Evolutionary conservation across 805 yeast species (phyloP).

Genomic region (Candida patagonica): DNA sequence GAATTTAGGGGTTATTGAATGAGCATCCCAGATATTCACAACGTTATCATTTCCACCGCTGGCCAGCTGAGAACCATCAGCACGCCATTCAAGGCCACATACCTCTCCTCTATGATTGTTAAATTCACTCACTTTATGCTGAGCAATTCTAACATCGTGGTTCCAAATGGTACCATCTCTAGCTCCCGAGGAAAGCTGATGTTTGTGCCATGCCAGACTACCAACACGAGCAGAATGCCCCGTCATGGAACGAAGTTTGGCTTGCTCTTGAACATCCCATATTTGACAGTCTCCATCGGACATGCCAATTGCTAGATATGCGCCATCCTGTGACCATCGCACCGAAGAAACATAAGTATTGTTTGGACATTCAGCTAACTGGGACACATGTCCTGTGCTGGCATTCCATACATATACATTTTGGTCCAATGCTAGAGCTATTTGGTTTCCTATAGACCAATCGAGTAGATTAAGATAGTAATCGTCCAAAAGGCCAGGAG

Average conservation of each 20-base stretch:
- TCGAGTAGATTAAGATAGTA: conserved; percentile 78
- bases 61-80: conserved; percentile 78
- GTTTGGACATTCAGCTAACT: conserved; percentile 41
- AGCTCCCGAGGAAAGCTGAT: conserved; percentile 77
- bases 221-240: conserved; percentile 72
- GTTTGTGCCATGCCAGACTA: conserved; percentile 76
- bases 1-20: conserved; percentile 59
- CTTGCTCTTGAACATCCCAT: conserved; percentile 79
- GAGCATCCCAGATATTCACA: conserved; percentile 87
- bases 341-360: conserved; percentile 57
- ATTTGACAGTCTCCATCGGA: conserved; percentile 80
- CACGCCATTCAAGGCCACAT: conserved; percentile 81
- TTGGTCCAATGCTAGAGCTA: conserved; percentile 82
- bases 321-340: conserved; percentile 87
- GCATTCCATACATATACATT: conserved; percentile 93
- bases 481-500: conserved; percentile 91
- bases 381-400: conserved; percentile 62
- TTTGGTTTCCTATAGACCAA: conserved; percentile 75
- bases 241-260: conserved; percentile 70
- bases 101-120: conserved; percentile 77
- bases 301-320: conserved; percentile 73
- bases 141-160: conserved; percentile 81
- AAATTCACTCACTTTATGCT: conserved; percentile 56
- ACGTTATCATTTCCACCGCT: conserved; percentile 93
- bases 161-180: conserved; percentile 75